Evolutionary conservation across 768 basidiomycete species (phyloP).

Genomic region (Suillus subaureus): DNA sequence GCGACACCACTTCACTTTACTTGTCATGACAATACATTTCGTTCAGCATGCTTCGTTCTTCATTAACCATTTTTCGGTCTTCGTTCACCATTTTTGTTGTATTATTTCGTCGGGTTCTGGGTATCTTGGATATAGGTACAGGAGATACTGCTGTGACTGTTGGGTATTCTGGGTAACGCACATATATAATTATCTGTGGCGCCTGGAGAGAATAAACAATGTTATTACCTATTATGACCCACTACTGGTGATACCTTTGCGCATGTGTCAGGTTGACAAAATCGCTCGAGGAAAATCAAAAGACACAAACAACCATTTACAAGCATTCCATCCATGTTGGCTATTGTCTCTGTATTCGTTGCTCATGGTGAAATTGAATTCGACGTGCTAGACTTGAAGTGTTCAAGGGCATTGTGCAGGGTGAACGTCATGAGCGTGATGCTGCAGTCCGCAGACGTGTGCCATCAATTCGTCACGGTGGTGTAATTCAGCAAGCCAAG

Average conservation of each 20-base stretch:
- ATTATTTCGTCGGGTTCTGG: neutral
- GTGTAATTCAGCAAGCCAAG: neutral
- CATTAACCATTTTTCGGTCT: neutral
- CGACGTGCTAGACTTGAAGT: neutral
- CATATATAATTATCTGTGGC: neutral
- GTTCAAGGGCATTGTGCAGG: neutral
- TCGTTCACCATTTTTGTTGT: neutral
- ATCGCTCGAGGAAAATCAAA: neutral
- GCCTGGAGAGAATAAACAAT: neutral
- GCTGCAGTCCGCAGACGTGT: neutral
- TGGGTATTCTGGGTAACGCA: neutral
- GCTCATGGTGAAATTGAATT: constrained; percentile 1
- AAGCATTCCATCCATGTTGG: neutral
- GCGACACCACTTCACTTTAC: neutral
- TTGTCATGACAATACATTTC: neutral
- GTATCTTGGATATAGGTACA: neutral
- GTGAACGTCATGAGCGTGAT: neutral
- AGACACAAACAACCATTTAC: constrained; percentile 1
- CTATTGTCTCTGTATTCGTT: neutral
- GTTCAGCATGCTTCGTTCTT: neutral
- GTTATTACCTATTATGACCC: neutral
- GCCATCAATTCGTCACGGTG: neutral
- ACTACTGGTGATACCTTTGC: neutral
- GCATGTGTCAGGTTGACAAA: neutral
- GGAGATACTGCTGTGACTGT: neutral